phyloP scores from a whole-genome alignment of 441 rosid species.

The Brassica hybrid region DNA sequence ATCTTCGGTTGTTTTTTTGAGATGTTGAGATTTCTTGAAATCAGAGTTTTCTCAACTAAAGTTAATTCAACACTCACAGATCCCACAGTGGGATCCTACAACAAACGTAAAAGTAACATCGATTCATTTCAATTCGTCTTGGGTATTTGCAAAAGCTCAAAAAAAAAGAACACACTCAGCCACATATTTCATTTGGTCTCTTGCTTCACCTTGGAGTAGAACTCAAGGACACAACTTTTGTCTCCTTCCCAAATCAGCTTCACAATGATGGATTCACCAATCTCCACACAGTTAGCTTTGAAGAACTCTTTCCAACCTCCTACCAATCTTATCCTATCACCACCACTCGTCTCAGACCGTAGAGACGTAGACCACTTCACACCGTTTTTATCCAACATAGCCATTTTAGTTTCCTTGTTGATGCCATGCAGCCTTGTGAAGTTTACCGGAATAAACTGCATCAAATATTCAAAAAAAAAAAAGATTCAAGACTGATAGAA shows the following conservation, averaged over 20 bases:
- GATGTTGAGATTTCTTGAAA: neutral
- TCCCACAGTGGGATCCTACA: neutral
- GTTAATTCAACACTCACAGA: neutral
- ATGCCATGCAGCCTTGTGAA: slow-evolving; percentile 23
- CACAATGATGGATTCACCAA: slow-evolving; percentile 6
- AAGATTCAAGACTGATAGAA: neutral
- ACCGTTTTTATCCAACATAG: slow-evolving; percentile 15
- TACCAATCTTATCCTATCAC: neutral
- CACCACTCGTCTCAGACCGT: neutral
- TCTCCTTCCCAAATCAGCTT: slow-evolving; percentile 18
- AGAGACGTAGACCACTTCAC: slow-evolving; percentile 12
- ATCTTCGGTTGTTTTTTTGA: neutral
- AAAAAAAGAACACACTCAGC: neutral
- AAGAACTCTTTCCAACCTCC: slow-evolving; percentile 29
- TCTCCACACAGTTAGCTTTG: slow-evolving; percentile 12
- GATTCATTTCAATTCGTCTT: neutral
- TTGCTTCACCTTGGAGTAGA: slow-evolving; percentile 10
- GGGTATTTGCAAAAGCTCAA: neutral
- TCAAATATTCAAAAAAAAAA: neutral
- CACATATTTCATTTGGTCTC: neutral
- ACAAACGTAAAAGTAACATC: neutral
- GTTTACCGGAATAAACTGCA: slow-evolving; percentile 10
- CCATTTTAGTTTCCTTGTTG: slow-evolving; percentile 2
- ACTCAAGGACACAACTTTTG: slow-evolving; percentile 9
- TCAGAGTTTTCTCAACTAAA: neutral